phyloP scores from a whole-genome alignment of 2,329 filamentous ascomycete genomes.

The Colletotrichum tofieldiae region DNA sequence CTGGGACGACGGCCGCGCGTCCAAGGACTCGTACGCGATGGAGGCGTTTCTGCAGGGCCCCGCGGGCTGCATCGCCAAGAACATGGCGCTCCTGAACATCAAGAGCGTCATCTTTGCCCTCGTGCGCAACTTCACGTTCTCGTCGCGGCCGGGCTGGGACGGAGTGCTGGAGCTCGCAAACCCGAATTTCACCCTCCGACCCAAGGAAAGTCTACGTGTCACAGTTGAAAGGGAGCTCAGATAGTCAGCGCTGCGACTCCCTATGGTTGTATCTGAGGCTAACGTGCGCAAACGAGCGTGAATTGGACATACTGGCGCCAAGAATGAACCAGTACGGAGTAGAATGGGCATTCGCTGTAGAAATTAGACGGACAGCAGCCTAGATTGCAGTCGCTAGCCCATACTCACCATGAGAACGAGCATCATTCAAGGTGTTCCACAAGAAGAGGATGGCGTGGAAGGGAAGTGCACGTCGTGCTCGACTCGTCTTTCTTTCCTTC shows the following conservation, averaged over 20 bases:
- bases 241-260: not conserved
- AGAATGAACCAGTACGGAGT: not conserved
- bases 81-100: slow-evolving; percentile 41
- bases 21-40: slow-evolving; percentile 47
- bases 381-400: not conserved
- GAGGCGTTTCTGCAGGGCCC: slow-evolving; percentile 47
- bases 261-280: not conserved
- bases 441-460: not conserved
- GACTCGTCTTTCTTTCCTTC: not conserved
- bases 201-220: slow-evolving; percentile 35
- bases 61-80: slow-evolving; percentile 41
- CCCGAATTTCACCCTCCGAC: slow-evolving; percentile 42
- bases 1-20: slow-evolving; percentile 48
- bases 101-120: slow-evolving; percentile 42
- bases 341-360: too few species aligned
- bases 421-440: too few species aligned
- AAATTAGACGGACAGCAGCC: not conserved
- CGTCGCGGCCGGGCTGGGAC: slow-evolving; percentile 16
- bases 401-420: not conserved
- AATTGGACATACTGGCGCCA: not conserved
- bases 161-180: slow-evolving; percentile 36
- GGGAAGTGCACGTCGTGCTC: not conserved
- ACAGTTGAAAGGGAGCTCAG: slow-evolving; percentile 22
- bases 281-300: not conserved
- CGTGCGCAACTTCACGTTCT: slow-evolving; percentile 34